phyloP scores from a whole-genome alignment of 2,329 filamentous ascomycete genomes.

The Paracorniculantispora psalliotae region DNA sequence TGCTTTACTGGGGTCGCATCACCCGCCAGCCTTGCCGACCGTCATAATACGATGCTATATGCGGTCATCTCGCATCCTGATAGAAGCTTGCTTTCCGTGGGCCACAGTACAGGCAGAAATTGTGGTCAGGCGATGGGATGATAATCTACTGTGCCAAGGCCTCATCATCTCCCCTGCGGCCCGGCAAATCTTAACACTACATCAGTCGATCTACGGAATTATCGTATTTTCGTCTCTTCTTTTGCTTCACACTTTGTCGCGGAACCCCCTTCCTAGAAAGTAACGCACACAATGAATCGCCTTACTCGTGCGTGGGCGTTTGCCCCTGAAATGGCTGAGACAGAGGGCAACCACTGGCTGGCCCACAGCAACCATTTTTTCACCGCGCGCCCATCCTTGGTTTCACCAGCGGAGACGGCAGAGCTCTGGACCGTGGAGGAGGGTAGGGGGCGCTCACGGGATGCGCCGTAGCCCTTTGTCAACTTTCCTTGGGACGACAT shows the following conservation, averaged over 20 bases:
- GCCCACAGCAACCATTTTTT: neutral
- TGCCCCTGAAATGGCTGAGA: neutral
- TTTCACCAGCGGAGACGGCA: neutral
- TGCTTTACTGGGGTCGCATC: neutral
- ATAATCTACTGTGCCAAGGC: neutral
- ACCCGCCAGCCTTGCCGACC: neutral
- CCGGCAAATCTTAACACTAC: neutral
- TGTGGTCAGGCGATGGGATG: too few relatives aligned
- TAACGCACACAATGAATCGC: neutral
- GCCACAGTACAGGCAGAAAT: too few relatives aligned
- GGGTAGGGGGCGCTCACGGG: neutral
- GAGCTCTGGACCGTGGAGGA: neutral
- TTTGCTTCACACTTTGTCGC: neutral
- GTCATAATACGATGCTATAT: too few relatives aligned
- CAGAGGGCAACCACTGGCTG: neutral
- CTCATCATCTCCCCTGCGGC: too few relatives aligned
- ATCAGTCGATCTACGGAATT: neutral
- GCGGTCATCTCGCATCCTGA: too few relatives aligned
- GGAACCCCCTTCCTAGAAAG: neutral
- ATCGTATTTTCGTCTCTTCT: neutral
- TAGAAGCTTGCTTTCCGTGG: too few relatives aligned
- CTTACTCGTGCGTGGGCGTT: neutral
- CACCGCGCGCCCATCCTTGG: neutral
- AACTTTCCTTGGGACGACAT: neutral
- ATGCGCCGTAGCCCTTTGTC: neutral